Evolutionary conservation across 257 asterid genomes (phyloP).

Genomic region (Gentiana dahurica): DNA sequence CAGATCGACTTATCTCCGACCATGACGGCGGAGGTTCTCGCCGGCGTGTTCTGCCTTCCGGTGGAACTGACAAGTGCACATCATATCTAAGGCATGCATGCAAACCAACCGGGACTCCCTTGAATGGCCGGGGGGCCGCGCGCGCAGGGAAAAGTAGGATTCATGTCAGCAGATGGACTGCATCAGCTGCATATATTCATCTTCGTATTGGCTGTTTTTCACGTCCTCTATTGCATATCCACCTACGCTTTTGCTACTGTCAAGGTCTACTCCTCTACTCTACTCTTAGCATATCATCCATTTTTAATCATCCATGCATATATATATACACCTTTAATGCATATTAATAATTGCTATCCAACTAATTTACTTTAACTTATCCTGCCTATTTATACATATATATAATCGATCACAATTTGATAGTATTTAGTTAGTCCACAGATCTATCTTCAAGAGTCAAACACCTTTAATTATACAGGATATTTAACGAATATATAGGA

Average conservation of each 20-base stretch:
- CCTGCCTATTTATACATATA: background rate
- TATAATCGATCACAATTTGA: too few relatives aligned
- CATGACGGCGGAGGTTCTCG: constrained; percentile 7
- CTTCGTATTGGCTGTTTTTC: constrained; percentile 75
- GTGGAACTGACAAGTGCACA: constrained; percentile 46
- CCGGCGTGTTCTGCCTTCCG: constrained; percentile 60
- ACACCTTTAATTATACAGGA: too few relatives aligned
- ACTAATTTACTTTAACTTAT: background rate
- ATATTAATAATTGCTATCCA: too few relatives aligned
- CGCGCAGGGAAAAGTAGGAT: constrained; percentile 66
- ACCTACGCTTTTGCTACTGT: constrained; percentile 67
- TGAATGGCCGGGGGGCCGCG: too few relatives aligned
- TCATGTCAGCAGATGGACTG: constrained; percentile 63
- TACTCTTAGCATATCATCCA: background rate
- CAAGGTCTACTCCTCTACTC: constrained; percentile 32
- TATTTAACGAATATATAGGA: too few relatives aligned
- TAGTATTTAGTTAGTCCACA: too few relatives aligned
- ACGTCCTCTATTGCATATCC: constrained; percentile 56
- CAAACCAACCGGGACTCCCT: too few relatives aligned
- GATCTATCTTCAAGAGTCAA: too few relatives aligned
- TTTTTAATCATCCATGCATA: too few relatives aligned
- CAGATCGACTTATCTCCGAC: too few relatives aligned
- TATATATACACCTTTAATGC: too few relatives aligned
- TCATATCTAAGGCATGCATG: constrained; percentile 60
- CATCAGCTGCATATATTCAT: too few relatives aligned